phyloP scores from a whole-genome alignment of 2,329 filamentous ascomycete species.

The Mariannaea elegans region DNA sequence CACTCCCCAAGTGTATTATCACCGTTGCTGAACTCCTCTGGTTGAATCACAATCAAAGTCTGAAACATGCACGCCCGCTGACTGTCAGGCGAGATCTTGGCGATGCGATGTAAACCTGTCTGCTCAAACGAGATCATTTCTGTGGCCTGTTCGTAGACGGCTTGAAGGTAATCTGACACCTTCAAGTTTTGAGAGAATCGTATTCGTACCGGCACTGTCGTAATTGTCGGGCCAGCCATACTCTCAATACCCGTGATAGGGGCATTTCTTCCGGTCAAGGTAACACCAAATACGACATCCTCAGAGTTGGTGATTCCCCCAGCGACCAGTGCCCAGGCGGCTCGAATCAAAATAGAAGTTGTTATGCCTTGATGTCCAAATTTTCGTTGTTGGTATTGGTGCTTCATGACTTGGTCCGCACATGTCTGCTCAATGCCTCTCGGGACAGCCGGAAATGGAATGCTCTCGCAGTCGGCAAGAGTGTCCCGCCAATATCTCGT shows the following conservation, averaged over 20 bases:
- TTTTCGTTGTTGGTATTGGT: too few species aligned
- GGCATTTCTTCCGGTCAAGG: constrained; percentile 35
- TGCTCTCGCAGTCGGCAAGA: neutral
- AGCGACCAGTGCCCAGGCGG: constrained; percentile 41
- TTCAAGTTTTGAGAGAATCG: constrained; percentile 36
- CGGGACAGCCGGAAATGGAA: constrained; percentile 12
- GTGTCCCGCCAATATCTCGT: constrained; percentile 12
- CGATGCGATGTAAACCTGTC: constrained; percentile 22
- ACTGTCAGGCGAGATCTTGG: neutral
- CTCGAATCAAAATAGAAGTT: constrained; percentile 32
- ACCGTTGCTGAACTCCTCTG: neutral
- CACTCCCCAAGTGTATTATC: constrained; percentile 22
- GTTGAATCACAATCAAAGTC: constrained; percentile 17
- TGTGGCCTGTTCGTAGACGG: constrained; percentile 18
- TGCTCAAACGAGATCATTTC: constrained; percentile 26
- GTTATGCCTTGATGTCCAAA: too few species aligned
- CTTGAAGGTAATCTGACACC: constrained; percentile 52
- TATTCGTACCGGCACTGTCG: constrained; percentile 31
- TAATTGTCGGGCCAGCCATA: constrained; percentile 27
- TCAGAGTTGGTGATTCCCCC: constrained; percentile 24
- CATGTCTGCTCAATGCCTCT: neutral
- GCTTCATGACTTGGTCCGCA: constrained; percentile 1
- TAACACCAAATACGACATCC: constrained; percentile 37
- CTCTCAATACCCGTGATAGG: constrained; percentile 32
- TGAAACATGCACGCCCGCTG: constrained; percentile 15